Evolutionary conservation across 163 green algal genomes (phyloP).

Genomic region (Picocystis sp.): DNA sequence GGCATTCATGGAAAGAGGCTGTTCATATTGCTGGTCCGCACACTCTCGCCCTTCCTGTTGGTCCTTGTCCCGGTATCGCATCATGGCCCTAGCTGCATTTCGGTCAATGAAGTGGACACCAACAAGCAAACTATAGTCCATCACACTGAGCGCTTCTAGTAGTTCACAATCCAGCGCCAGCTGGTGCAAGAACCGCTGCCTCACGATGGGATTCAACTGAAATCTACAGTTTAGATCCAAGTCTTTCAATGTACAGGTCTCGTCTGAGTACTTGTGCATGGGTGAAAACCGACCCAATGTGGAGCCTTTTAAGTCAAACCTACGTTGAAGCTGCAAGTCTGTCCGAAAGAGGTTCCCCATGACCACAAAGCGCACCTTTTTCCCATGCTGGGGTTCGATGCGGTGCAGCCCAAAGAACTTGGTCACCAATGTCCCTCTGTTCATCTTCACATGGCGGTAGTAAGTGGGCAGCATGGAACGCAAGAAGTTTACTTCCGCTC

Average conservation of each 20-base stretch:
- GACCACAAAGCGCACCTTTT: constrained; percentile 84
- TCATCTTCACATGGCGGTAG: constrained; percentile 34
- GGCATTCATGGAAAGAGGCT: background rate
- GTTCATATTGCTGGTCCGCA: background rate
- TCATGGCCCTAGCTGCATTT: background rate
- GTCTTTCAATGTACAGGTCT: constrained; percentile 62
- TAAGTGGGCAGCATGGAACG: constrained; percentile 53
- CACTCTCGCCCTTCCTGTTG: background rate
- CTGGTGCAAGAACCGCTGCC: constrained; percentile 29
- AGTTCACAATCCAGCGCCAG: constrained; percentile 51
- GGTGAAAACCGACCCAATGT: constrained; percentile 13
- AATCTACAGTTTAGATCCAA: constrained; percentile 53
- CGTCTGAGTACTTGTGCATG: constrained; percentile 3
- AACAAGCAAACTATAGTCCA: constrained; percentile 96
- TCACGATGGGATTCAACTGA: constrained; percentile 1
- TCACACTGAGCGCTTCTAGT: constrained; percentile 55
- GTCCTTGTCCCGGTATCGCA: background rate
- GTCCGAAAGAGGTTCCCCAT: constrained; percentile 92
- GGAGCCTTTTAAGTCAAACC: constrained; percentile 85
- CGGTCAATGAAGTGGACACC: constrained; percentile 65
- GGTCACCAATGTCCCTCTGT: constrained; percentile 60
- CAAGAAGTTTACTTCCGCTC: constrained; percentile 62
- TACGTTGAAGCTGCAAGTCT: constrained; percentile 61
- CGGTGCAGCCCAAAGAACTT: constrained; percentile 75
- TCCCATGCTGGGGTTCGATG: constrained; percentile 35